Base-by-base conservation (phyloP, 2,329 filamentous ascomycete genomes). In the Penicillium sclerotiorum region DNA sequence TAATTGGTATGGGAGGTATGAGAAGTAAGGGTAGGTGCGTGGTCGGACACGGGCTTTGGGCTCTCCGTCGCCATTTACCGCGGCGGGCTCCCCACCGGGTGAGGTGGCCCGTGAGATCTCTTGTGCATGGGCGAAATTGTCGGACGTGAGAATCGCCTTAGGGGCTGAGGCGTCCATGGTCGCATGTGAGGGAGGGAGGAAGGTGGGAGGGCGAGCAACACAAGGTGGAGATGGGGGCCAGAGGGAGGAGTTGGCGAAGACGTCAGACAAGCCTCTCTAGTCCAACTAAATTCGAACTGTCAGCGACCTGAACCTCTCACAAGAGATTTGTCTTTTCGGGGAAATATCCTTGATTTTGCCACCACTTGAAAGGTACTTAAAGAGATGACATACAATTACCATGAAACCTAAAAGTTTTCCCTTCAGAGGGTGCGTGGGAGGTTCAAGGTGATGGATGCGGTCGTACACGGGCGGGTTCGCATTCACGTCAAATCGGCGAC, bases 21-120 rank as follows among this genome's bases (percentile, higher is more conserved):
- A 81, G 70, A 92, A 90, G 77, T 99, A 99, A 53, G 90, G 90
- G 70, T 94, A 99, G 22, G 94, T 96, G 55, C 94, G 85, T 28
- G 90, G 90, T 57, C 84, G 77, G 56, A 78, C 80, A 44, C 93
- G 86, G 68, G 91, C 89, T 58, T 88, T 77, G 53, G 80, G 78
- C 53, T 80, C 76, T 56, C 80, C 77, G 44, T 75, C 71, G 49
- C 79, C 79, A 62, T 83, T 80, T 52, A 74, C 63, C 59, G 77
- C 75, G 23, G 63, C 63, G 52, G 68, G 71, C 57, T 70, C 74
- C 57, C 70, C 79, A 55, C 90, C 90, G 3, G 92, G 92, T 1
- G 91, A 93, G 36, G 91, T 94, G 32, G 90, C 89, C 67, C 91
- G 84, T 41, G 92, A 96, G 64, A 90, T 86, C 62, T 89, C 85